Conservation (phyloP, 805 yeast species). For the Groenewaldozyma salmanticensis region DNA sequence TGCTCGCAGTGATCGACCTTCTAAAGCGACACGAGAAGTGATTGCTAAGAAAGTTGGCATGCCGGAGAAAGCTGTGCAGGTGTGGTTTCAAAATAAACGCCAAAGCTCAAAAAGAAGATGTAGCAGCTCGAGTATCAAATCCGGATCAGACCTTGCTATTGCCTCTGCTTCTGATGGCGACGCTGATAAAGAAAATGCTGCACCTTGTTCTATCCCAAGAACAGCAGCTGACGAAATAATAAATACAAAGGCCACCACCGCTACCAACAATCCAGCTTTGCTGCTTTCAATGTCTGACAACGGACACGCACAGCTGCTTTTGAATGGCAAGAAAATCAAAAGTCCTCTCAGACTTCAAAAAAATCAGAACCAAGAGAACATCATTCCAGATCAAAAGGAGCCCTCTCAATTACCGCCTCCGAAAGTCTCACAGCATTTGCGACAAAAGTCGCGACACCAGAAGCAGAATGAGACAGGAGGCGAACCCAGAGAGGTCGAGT, state of each 20-base stretch:
- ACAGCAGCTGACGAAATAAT: too few species aligned
- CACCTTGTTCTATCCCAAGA: too few species aligned
- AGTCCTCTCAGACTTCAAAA: background rate
- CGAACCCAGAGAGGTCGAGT: constrained; percentile 24
- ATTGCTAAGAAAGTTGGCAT: constrained; percentile 76
- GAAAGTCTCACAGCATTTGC: background rate
- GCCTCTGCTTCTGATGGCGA: constrained; percentile 1
- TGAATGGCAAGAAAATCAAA: constrained; percentile 3
- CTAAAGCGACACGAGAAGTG: constrained; percentile 59
- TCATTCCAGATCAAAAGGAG: too few species aligned
- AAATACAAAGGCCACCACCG: background rate
- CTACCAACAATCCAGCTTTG: constrained; percentile 3
- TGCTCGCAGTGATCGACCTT: constrained; percentile 68
- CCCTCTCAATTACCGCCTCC: too few species aligned
- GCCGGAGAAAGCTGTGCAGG: constrained; percentile 97
- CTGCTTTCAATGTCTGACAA: constrained; percentile 29
- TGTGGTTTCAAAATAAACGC: constrained; percentile 95
- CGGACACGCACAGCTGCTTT: constrained; percentile 31
- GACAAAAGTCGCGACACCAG: constrained; percentile 2
- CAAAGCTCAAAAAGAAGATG: constrained; percentile 11
- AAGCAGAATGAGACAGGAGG: constrained; percentile 1
- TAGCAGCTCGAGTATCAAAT: background rate
- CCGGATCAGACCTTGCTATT: background rate
- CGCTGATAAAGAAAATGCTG: background rate
- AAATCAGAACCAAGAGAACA: background rate